Conservation (phyloP, 2,329 filamentous ascomycete genomes). For the Curvularia eragrostidis region DNA sequence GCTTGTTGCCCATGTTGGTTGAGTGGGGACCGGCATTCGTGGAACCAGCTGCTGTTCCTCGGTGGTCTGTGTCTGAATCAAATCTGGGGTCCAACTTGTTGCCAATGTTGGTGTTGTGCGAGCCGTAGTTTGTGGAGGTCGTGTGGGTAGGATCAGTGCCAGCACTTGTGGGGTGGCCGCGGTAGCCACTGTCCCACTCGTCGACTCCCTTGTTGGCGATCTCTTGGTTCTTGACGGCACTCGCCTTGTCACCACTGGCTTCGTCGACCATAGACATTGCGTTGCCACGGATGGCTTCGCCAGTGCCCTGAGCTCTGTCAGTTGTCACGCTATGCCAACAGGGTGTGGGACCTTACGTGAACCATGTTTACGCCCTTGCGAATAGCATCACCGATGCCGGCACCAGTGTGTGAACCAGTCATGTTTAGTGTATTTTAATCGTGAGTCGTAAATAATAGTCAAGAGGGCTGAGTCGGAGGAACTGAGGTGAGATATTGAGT, state of each 20-base stretch:
- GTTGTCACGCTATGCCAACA: not conserved
- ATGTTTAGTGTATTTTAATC: slow-evolving; percentile 22
- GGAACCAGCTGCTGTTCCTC: slow-evolving; percentile 26
- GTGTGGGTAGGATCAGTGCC: slow-evolving; percentile 35
- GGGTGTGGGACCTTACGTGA: slow-evolving; percentile 36
- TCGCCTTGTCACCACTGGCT: slow-evolving; percentile 39
- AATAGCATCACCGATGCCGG: slow-evolving; percentile 38
- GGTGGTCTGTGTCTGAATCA: slow-evolving; percentile 37
- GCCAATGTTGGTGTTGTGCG: slow-evolving; percentile 39
- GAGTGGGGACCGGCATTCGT: slow-evolving; percentile 40
- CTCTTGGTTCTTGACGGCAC: slow-evolving; percentile 39
- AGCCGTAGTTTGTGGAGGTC: slow-evolving; percentile 41
- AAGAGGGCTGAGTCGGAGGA: slow-evolving; percentile 1
- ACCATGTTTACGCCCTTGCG: slow-evolving; percentile 45
- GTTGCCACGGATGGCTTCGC: slow-evolving; percentile 50
- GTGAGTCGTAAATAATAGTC: slow-evolving; percentile 1
- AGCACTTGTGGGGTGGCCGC: slow-evolving; percentile 39
- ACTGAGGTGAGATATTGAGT: slow-evolving; percentile 2
- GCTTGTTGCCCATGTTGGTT: slow-evolving; percentile 39
- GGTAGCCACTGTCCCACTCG: slow-evolving; percentile 46
- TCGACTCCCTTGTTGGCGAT: slow-evolving; percentile 44
- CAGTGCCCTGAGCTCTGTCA: slow-evolving; percentile 41
- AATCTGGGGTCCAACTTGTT: slow-evolving; percentile 45
- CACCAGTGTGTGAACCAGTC: slow-evolving; percentile 33
- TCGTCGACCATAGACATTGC: slow-evolving; percentile 47